Conservation (phyloP, 257 asterid species). For the Fraxinus pennsylvanica region DNA sequence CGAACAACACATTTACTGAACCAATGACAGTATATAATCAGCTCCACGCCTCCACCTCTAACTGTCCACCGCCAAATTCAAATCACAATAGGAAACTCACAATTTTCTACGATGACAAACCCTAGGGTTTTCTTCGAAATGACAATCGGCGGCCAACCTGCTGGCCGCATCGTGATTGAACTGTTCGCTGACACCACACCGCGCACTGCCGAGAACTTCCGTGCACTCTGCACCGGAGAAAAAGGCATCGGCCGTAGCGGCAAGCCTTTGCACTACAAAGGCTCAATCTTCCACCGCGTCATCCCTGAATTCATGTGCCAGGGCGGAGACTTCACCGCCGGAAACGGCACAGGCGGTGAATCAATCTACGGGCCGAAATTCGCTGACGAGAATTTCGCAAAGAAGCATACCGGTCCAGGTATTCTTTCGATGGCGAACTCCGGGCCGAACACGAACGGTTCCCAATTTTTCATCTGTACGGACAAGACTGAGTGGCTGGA, state of each 20-base stretch:
- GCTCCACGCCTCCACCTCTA: neutral
- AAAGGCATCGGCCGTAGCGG: slow-evolving; percentile 25
- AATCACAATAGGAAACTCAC: neutral
- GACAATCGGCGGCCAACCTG: slow-evolving; percentile 17
- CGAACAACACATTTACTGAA: neutral
- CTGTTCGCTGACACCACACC: slow-evolving; percentile 28
- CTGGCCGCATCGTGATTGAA: slow-evolving; percentile 32
- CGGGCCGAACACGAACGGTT: slow-evolving; percentile 32
- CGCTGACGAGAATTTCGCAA: slow-evolving; percentile 29
- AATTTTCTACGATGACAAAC: slow-evolving; percentile 17
- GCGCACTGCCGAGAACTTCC: slow-evolving; percentile 30
- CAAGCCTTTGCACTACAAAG: slow-evolving; percentile 30
- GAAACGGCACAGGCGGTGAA: slow-evolving; percentile 36
- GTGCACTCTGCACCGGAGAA: slow-evolving; percentile 33
- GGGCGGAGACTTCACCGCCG: slow-evolving; percentile 36
- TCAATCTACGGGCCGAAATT: slow-evolving; percentile 28
- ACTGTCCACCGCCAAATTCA: neutral
- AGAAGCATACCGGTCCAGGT: slow-evolving; percentile 29
- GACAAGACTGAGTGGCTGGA: slow-evolving; percentile 31
- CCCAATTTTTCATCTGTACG: slow-evolving; percentile 32
- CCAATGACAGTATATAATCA: neutral
- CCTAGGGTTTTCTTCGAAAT: slow-evolving; percentile 32
- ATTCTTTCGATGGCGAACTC: slow-evolving; percentile 35
- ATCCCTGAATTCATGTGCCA: slow-evolving; percentile 38
- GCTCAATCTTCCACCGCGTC: slow-evolving; percentile 31